These are phyloP conservation scores for Jacaranda mimosifolia DNA, from an alignment of 257 asterid genomes.

Conservation along the genomic window DNA sequence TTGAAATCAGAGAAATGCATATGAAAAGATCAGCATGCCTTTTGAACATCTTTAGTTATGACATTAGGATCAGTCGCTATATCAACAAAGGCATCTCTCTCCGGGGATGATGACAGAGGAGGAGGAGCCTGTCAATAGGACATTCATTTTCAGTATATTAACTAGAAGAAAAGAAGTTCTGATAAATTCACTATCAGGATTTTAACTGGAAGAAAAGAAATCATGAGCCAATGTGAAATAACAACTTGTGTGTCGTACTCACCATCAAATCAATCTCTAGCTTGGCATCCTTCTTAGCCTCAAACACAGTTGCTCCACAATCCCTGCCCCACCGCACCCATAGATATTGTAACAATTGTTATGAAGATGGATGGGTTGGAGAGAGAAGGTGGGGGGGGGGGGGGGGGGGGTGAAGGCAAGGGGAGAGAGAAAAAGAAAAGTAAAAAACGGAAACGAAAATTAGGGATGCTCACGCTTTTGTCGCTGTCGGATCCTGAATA, in stretches of 20 bases:
- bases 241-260: constrained; percentile 19
- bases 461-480: constrained; percentile 65
- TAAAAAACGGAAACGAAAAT: constrained; percentile 39
- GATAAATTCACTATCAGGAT: constrained; percentile 28
- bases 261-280: constrained; percentile 68
- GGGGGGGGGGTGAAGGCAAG: no score
- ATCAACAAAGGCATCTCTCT: constrained; percentile 39
- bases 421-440: constrained; percentile 13
- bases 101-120: constrained; percentile 48
- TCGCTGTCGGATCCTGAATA: constrained; percentile 55
- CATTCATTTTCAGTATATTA: constrained; percentile 30
- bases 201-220: constrained; percentile 14
- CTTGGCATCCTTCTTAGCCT: constrained; percentile 46
- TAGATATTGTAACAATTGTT: constrained; percentile 27
- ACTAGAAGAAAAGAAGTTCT: neutral
- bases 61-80: constrained; percentile 25
- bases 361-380: neutral
- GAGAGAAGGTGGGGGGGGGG: neutral
- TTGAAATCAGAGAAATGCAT: neutral
- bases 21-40: constrained; percentile 38
- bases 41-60: constrained; percentile 35
- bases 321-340: constrained; percentile 51
- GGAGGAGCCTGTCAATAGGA: constrained; percentile 47
- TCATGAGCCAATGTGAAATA: constrained; percentile 3
- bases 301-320: constrained; percentile 43